Evolutionary conservation across 148 eudicot genomes (phyloP), one percentile per base, ranked within the genome.

Genomic region (Vaccinium darrowii): DNA sequence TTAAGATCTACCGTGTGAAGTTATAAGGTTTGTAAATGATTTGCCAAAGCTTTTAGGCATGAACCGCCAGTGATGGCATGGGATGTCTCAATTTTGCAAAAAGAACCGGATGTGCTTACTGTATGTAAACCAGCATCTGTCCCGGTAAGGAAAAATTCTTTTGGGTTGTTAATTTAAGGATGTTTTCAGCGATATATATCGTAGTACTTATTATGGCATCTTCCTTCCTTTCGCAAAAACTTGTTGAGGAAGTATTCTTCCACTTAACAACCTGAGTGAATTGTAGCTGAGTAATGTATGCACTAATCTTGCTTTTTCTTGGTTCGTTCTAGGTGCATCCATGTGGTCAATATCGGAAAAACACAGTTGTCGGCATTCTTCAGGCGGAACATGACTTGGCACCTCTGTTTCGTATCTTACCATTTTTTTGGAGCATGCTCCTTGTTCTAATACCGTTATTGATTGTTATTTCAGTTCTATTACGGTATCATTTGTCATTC

Each of bases 281-380:
- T 53, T 30, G 33, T 74, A 12, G 7, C 60, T 43, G 47, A 49
- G 81, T 82, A 58, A 7, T 76, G 15, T 53, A 8, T 51, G 84
- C 30, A 78, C 5, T 83, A 1, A 49, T 53, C 33, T 8, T 78
- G 23, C 23, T 30, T 81, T 69, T 83, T 85, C 87, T 33, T 82
- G 36, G 25, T 83, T 10, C 81, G 80, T 11, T 82, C 71, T 85
- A 97, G 99, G 99, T 97, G 83, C 99, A 95, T 88, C 94, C 98
- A 39, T 97, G 98, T 86, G 99, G 99, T 74, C 99, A 97, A 86
- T 97, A 97, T 87, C 95, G 98, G 83, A 97, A 97, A 90, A 97
- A 97, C 81, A 97, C 99, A 12, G 91, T 97, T 72, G 93, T 97
- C 62, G 98, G 98, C 83, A 97, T 97, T 78, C 99, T 97, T 79